Evolutionary conservation across 352 stramenopile genomes (phyloP), one percentile per base, ranked within the genome.

Genomic region (Globisporangium abappressorium): DNA sequence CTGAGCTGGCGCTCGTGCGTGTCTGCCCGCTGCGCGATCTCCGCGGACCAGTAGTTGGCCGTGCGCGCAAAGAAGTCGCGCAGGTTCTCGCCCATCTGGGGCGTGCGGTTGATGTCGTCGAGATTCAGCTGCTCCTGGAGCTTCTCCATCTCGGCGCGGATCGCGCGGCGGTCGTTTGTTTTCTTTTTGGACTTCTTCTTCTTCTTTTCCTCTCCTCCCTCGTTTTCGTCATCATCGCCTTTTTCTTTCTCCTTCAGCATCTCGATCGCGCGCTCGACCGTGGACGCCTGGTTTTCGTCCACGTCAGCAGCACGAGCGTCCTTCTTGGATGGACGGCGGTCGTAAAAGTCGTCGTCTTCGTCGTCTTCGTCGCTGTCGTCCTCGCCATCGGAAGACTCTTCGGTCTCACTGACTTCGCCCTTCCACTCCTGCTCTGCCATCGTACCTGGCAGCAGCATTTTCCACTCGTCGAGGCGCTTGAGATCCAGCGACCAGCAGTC

Each of bases 401-500:
- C 91, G 26, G 88, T 97, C 54, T 94, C 77, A 61, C 85, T 93
- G 66, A 95, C 77, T 58, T 92, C 82, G 24, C 81, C 86, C 75
- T 97, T 93, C 78, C 90, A 99, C 22, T 97, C 88, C 78, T 98
- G 93, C 57, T 96, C 83, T 14, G 95, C 81, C 93, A 98, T 98
- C 3, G 91, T 97, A 53, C 96, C 96, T 14, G 82, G 79, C 66
- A 97, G 87, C 63, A 98, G 74, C 65, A 95, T 87, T 64, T 96
- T 89, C 96, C 96, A 99, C 70, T 94, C 85, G 20, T 98, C 92
- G 41, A 97, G 80, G 34, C 95, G 94, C 69, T 97, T 97, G 18
- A 99, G 73, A 73, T 99, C 94, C 51, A 99, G 75, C 38, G 83
- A 87, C 96, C 96, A 99, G 68, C 93, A 96, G 74, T 99, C 96